Evolutionary conservation across 2,329 filamentous ascomycete species (phyloP).

Genomic region (Fusarium xylarioides): DNA sequence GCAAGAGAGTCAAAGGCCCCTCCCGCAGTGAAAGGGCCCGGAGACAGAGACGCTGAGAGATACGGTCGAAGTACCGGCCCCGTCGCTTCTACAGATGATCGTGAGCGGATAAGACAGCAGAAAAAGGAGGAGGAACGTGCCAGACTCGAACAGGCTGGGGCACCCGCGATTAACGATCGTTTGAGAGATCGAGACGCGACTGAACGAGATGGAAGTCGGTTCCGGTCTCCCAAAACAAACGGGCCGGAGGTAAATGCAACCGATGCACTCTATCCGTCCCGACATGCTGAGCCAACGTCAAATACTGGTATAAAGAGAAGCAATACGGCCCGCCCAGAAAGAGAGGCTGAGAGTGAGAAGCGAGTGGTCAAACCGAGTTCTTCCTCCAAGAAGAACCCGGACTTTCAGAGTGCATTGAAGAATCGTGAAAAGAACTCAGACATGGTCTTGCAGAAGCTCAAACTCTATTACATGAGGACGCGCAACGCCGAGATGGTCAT

Average conservation of each 20-base stretch:
- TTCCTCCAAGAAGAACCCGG: neutral
- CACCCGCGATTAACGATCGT: neutral
- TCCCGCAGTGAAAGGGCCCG: neutral
- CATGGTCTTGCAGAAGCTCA: neutral
- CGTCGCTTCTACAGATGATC: neutral
- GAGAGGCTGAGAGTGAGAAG: neutral
- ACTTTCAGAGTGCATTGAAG: neutral
- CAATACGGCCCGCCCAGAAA: neutral
- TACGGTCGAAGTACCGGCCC: neutral
- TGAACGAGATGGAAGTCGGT: neutral
- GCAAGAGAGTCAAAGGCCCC: neutral
- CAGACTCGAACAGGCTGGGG: neutral
- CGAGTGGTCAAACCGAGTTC: neutral
- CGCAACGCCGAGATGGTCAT: neutral
- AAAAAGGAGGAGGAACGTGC: neutral
- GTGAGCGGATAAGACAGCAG: neutral
- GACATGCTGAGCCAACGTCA: neutral
- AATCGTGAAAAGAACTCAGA: neutral
- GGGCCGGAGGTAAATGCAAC: neutral
- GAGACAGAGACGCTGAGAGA: neutral
- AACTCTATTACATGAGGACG: neutral
- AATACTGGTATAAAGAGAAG: neutral
- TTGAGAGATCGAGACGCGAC: neutral
- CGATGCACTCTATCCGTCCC: neutral
- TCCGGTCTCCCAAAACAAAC: neutral